Evolutionary conservation across 192 early-diverging fungal genomes (phyloP), one percentile per base, ranked within the genome.

Genomic region (Globomyces pollinis-pini): DNA sequence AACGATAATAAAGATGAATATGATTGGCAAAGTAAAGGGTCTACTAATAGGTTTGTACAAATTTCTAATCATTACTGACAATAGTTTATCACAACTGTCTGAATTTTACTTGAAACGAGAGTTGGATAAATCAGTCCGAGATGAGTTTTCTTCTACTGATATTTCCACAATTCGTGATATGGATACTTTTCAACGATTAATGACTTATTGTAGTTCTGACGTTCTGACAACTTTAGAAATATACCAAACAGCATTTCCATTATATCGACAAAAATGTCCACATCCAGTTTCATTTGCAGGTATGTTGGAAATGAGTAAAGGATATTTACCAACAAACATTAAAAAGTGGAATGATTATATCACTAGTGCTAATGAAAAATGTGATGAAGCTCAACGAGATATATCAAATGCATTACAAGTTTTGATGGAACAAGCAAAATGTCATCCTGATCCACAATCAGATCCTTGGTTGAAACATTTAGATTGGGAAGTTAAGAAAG

Each of bases 201-300:
- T 91, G 68, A 56, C 34, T 6, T 98, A 98, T 65, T 96, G 93
- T 66, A 91, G 93, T 13, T 66, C 61, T n/a, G 96, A 98, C 68
- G 93, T 96, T 0, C 53, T 54, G 0, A 72, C 80, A 12, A 96
- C 96, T 1, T 83, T 86, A 30, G 57, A 68, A 26, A 79, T 98
- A 15, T 94, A 84, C 55, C 65, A 70, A 38, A 56, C 60, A 23
- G 78, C 91, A 1, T 83, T 88, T 1, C 86, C 88, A 18, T 70
- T 69, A 31, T 98, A 86, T 64, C 58, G 68, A 18, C 36, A 75
- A 18, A 90, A 90, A 39, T 96, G 93, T 59, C 96, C 96, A 13
- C 94, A 95, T 57, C 93, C 93, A 1, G 90, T 85, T 32, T 93
- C 93, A 28, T 91, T 99, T 73, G 85, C 86, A 1, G 96, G 96